These are phyloP conservation scores for Hirschfeldia incana DNA, from an alignment of 345 rosid genomes.

Conservation along the genomic window DNA sequence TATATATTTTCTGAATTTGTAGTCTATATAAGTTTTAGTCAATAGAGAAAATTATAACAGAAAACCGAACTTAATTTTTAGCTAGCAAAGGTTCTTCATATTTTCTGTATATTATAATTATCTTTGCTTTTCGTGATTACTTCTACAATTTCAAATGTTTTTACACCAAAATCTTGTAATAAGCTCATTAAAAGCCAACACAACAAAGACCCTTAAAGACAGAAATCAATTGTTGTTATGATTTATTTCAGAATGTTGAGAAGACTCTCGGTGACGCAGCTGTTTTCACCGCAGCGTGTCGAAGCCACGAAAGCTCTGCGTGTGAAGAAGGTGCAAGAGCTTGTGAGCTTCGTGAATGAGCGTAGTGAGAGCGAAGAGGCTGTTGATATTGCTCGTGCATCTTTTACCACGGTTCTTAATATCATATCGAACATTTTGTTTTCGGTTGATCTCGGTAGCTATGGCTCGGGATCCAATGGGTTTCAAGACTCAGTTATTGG, in stretches of 20 bases:
- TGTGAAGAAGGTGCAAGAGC: slow-evolving; percentile 20
- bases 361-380: slow-evolving; percentile 22
- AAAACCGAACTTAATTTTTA: background rate
- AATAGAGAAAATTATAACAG: background rate
- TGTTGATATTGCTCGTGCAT: slow-evolving; percentile 26
- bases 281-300: slow-evolving; percentile 24
- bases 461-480: background rate
- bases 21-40: too few relatives aligned
- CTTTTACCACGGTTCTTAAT: slow-evolving; percentile 21
- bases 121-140: too few relatives aligned
- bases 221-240: background rate
- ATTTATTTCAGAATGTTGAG: slow-evolving; percentile 20
- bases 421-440: slow-evolving; percentile 31
- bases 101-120: too few relatives aligned
- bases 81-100: background rate
- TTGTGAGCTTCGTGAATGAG: slow-evolving; percentile 16
- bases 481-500: slow-evolving; percentile 11
- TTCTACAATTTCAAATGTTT: background rate
- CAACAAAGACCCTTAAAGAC: background rate
- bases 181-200: too few relatives aligned
- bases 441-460: slow-evolving; percentile 23
- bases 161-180: background rate
- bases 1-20: background rate
- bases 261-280: background rate
- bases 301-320: slow-evolving; percentile 21